A percentile compares a stretch with the other conserved stretches of the same genome.
Conservation (phyloP, 75 land plant genomes). For the Picea glauca region DNA sequence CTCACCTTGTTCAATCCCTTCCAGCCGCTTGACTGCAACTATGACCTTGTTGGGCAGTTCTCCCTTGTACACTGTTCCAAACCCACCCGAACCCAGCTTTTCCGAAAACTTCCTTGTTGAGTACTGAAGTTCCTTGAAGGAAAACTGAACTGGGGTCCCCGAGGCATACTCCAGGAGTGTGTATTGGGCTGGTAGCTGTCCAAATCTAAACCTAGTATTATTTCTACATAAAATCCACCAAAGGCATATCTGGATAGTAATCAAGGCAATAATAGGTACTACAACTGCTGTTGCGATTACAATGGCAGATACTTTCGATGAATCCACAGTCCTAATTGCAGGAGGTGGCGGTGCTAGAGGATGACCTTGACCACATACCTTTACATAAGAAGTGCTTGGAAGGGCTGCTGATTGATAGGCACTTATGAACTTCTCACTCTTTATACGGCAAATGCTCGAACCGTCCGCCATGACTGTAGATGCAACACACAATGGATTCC, state of each 20-base stretch:
- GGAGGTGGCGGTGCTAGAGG: slow-evolving; percentile 15
- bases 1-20: slow-evolving; percentile 84
- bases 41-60: slow-evolving; percentile 39
- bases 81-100: slow-evolving; percentile 82
- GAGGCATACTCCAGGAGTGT: slow-evolving; percentile 72
- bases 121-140: slow-evolving; percentile 61
- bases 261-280: slow-evolving; percentile 2
- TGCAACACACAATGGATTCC: slow-evolving; percentile 35
- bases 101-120: slow-evolving; percentile 67
- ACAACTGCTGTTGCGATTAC: slow-evolving; percentile 7
- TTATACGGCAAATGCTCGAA: slow-evolving; percentile 48
- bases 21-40: slow-evolving; percentile 77
- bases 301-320: not conserved
- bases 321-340: not conserved
- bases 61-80: slow-evolving; percentile 77
- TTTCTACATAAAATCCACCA: slow-evolving; percentile 46
- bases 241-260: slow-evolving; percentile 22
- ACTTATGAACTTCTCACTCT: slow-evolving; percentile 34
- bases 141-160: slow-evolving; percentile 73
- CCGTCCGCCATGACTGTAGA: slow-evolving; percentile 64
- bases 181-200: slow-evolving; percentile 37
- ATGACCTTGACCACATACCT: slow-evolving; percentile 51
- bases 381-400: slow-evolving; percentile 58
- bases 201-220: slow-evolving; percentile 21
- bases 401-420: slow-evolving; percentile 46